Evolutionary conservation across 2,329 filamentous ascomycete species (phyloP).

Genomic region (Fusarium albidum): DNA sequence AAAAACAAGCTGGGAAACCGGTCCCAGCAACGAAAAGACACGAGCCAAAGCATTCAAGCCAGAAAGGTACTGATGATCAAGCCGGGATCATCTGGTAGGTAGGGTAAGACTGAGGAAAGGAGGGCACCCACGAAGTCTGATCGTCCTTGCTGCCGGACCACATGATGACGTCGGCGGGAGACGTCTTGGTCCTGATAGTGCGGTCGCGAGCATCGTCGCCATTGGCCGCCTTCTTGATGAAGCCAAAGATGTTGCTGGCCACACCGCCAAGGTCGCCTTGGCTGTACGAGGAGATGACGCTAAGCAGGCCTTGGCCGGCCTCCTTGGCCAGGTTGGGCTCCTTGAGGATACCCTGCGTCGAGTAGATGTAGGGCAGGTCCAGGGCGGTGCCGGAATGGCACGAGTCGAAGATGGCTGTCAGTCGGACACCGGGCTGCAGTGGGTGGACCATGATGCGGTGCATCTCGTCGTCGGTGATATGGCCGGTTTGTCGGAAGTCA

Average conservation of each 20-base stretch:
- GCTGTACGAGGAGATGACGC: conserved; percentile 66
- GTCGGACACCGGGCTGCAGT: conserved; percentile 62
- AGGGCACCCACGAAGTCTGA: conserved; percentile 82
- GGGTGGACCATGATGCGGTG: conserved; percentile 75
- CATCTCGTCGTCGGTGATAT: conserved; percentile 87
- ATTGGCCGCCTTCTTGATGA: conserved; percentile 88
- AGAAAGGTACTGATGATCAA: conserved; percentile 15
- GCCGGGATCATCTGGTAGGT: conserved; percentile 21
- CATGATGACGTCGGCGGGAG: conserved; percentile 95
- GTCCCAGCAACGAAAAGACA: conserved; percentile 17
- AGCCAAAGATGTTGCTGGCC: conserved; percentile 78
- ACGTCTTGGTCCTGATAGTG: conserved; percentile 88
- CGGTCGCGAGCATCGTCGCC: conserved; percentile 85
- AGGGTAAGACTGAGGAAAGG: conserved; percentile 35
- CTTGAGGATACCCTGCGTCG: conserved; percentile 73
- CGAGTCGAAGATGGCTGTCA: conserved; percentile 71
- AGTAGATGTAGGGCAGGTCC: conserved; percentile 74
- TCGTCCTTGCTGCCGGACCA: conserved; percentile 97
- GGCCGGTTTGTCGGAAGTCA: conserved; percentile 80
- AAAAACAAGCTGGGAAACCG: conserved; percentile 7
- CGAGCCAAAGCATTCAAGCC: conserved; percentile 9
- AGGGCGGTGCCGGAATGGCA: conserved; percentile 73
- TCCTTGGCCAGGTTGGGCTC: conserved; percentile 74
- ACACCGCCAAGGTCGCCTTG: conserved; percentile 84
- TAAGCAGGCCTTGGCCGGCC: conserved; percentile 69